These are phyloP conservation scores for Myriosclerotinia duriaeana DNA, from an alignment of 2,329 filamentous ascomycete species.

Conservation along the genomic window DNA sequence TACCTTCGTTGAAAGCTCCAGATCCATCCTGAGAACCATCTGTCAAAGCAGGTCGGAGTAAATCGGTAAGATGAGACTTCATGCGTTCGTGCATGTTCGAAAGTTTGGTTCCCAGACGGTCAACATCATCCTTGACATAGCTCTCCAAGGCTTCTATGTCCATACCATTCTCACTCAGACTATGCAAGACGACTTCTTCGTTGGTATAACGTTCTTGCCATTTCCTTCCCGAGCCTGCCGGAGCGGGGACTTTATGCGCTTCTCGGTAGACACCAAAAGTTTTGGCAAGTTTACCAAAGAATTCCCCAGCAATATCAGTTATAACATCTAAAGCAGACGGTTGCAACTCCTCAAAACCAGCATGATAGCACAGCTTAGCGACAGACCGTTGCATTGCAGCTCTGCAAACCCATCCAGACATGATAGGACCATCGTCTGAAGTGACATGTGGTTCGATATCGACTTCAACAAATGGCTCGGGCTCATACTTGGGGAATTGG, in stretches of 20 bases:
- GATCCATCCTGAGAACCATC: constrained; percentile 81
- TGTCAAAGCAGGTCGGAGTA: constrained; percentile 83
- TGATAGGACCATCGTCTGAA: constrained; percentile 82
- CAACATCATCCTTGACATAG: constrained; percentile 92
- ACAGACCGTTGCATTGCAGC: constrained; percentile 86
- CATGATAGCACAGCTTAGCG: constrained; percentile 92
- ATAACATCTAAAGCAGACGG: constrained; percentile 88
- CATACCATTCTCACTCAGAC: constrained; percentile 78
- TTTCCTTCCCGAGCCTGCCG: constrained; percentile 41
- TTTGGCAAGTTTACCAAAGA: constrained; percentile 78
- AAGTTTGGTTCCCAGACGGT: constrained; percentile 77
- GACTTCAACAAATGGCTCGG: constrained; percentile 80
- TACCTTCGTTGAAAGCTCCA: constrained; percentile 91
- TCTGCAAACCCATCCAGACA: constrained; percentile 78
- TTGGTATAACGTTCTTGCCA: constrained; percentile 71
- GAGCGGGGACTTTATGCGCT: constrained; percentile 68
- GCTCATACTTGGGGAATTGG: constrained; percentile 95
- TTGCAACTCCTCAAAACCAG: constrained; percentile 95
- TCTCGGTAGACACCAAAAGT: constrained; percentile 83
- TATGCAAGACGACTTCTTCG: constrained; percentile 86
- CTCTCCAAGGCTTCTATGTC: constrained; percentile 78
- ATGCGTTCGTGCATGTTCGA: constrained; percentile 88
- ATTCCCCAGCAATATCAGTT: constrained; percentile 85
- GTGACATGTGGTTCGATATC: constrained; percentile 89
- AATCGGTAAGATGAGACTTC: constrained; percentile 88